These are phyloP conservation scores for Mucuna pruriens DNA, from an alignment of 306 rosid genomes.

Conservation along the genomic window DNA sequence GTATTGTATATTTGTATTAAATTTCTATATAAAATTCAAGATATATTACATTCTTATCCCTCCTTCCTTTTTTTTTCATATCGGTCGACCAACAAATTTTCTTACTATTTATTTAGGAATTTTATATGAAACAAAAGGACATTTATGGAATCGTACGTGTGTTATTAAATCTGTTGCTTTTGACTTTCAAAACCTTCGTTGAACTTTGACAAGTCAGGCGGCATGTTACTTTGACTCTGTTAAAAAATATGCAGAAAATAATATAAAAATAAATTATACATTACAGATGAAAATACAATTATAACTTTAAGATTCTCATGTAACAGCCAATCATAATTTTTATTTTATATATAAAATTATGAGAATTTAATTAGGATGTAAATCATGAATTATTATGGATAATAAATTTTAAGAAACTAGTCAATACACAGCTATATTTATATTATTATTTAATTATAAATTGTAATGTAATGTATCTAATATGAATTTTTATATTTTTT, in stretches of 20 bases:
- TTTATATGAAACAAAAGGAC: conserved; percentile 13
- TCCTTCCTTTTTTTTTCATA: background rate
- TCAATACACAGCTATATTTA: too few species aligned
- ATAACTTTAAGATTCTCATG: background rate
- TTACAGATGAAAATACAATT: background rate
- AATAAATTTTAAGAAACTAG: too few species aligned
- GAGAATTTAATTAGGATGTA: background rate
- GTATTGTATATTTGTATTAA: too few species aligned
- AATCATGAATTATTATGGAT: too few species aligned
- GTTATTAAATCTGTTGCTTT: background rate
- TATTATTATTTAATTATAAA: too few species aligned
- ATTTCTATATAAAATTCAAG: too few species aligned
- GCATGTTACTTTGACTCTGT: background rate
- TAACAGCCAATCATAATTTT: background rate
- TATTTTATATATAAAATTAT: background rate
- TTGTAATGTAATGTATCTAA: too few species aligned
- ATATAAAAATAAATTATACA: background rate
- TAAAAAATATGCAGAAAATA: background rate
- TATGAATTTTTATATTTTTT: too few species aligned
- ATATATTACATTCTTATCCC: background rate
- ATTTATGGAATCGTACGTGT: background rate
- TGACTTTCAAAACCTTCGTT: conserved; percentile 14
- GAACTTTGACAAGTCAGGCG: conserved; percentile 22
- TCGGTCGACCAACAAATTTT: too few species aligned
- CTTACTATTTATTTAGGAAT: background rate